Conservation (phyloP, 2,329 filamentous ascomycete species). For the Huntiella abstrusa region DNA sequence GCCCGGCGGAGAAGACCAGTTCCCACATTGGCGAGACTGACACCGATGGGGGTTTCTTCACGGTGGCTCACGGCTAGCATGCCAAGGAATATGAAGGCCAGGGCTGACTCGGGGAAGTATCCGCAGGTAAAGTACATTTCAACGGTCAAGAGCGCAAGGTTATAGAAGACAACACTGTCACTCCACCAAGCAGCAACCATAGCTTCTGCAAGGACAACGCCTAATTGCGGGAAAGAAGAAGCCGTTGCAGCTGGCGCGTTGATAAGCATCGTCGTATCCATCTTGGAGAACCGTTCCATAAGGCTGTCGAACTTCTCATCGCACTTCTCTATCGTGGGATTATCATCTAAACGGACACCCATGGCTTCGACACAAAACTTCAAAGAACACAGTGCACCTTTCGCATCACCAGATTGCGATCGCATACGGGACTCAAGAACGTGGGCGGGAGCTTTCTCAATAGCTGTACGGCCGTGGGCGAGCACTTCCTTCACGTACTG, state of each 20-base stretch:
- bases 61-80: conserved; percentile 51
- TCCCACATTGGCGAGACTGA: conserved; percentile 43
- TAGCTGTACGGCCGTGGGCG: conserved; percentile 45
- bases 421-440: conserved; percentile 67
- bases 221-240: conserved; percentile 40
- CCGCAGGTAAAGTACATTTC: conserved; percentile 45
- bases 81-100: conserved; percentile 48
- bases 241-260: conserved; percentile 20
- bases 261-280: conserved; percentile 30
- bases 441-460: conserved; percentile 70
- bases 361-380: conserved; percentile 53
- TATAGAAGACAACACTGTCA: conserved; percentile 52
- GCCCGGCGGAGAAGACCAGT: conserved; percentile 45
- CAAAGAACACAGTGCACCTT: conserved; percentile 48
- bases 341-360: conserved; percentile 44
- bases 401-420: conserved; percentile 53
- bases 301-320: conserved; percentile 53
- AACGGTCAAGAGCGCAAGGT: conserved; percentile 47
- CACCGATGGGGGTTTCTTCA: conserved; percentile 48
- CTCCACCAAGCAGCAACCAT: conserved; percentile 56
- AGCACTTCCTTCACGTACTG: conserved; percentile 53
- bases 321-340: conserved; percentile 56
- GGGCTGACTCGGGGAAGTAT: conserved; percentile 48
- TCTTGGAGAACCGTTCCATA: conserved; percentile 37
- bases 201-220: conserved; percentile 52